Conservation (phyloP, 805 yeast genomes). For the Komagataella mondaviorum region DNA sequence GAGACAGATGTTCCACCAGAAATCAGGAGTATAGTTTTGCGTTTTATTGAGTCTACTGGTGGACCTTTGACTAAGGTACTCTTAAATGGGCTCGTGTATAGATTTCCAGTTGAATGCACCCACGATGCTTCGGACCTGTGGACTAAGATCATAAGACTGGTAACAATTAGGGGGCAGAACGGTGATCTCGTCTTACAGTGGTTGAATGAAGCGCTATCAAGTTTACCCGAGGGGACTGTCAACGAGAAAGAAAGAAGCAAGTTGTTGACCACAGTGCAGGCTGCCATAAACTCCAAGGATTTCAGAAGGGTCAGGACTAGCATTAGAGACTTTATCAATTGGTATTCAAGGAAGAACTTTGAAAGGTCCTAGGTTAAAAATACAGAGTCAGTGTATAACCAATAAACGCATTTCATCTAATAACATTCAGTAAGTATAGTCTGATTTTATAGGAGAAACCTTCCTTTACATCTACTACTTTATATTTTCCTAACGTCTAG, state of each 20-base stretch:
- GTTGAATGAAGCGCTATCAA: constrained; percentile 41
- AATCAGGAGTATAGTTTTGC: constrained; percentile 34
- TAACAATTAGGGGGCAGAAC: constrained; percentile 27
- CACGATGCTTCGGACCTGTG: constrained; percentile 67
- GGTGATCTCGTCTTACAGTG: constrained; percentile 34
- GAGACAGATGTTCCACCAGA: constrained; percentile 35
- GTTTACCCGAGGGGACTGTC: constrained; percentile 51
- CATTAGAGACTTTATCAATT: constrained; percentile 63
- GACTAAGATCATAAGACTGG: constrained; percentile 43
- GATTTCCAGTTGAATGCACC: constrained; percentile 56
- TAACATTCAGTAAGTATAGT: not conserved
- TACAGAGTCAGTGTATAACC: not conserved
- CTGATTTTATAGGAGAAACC: not conserved
- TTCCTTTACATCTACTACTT: not conserved
- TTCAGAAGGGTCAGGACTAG: constrained; percentile 60
- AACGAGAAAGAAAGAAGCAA: constrained; percentile 56
- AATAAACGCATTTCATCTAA: not conserved
- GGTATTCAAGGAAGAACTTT: constrained; percentile 74
- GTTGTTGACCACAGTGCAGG: constrained; percentile 39
- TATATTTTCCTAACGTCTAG: not conserved
- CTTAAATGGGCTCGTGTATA: constrained; percentile 54
- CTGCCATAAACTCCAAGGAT: constrained; percentile 54
- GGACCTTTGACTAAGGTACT: constrained; percentile 37
- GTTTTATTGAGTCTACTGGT: constrained; percentile 41
- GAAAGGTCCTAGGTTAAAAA: constrained; percentile 2